Evolutionary conservation across 2,329 filamentous ascomycete genomes (phyloP).

Genomic region (Tolypocladium paradoxum): DNA sequence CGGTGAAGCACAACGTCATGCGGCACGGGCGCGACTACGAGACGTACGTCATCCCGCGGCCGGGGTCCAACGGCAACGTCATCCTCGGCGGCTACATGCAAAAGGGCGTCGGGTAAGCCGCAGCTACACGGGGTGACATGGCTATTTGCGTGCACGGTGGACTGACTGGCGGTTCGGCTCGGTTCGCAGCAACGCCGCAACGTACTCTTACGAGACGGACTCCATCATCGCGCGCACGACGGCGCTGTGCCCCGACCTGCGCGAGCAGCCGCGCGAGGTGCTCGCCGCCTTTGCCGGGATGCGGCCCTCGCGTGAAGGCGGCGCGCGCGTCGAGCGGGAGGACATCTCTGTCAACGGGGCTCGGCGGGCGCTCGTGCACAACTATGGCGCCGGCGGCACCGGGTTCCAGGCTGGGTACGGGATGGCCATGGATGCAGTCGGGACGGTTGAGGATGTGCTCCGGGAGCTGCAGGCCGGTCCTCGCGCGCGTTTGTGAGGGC

Average conservation of each 20-base stretch:
- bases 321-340: conserved; percentile 33
- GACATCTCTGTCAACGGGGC: conserved; percentile 12
- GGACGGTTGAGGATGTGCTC: conserved; percentile 16
- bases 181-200: conserved; percentile 17
- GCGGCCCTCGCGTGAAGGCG: conserved; percentile 27
- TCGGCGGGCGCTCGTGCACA: conserved; percentile 22
- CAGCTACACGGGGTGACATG: no score
- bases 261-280: conserved; percentile 13
- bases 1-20: conserved; percentile 25
- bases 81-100: conserved; percentile 29
- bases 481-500: background rate
- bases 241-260: conserved; percentile 19
- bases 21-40: conserved; percentile 26
- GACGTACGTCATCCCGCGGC: conserved; percentile 29
- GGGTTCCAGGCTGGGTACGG: conserved; percentile 33
- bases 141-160: no score
- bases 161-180: no score
- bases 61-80: conserved; percentile 21
- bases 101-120: conserved; percentile 18
- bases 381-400: conserved; percentile 34
- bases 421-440: conserved; percentile 26
- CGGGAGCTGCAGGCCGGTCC: conserved; percentile 1
- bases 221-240: conserved; percentile 25
- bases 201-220: conserved; percentile 23
- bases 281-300: conserved; percentile 21